Evolutionary conservation across 495 filamentous ascomycete genomes (phyloP), one percentile per base, ranked within the genome.

Genomic region (Aspergillus campestris): DNA sequence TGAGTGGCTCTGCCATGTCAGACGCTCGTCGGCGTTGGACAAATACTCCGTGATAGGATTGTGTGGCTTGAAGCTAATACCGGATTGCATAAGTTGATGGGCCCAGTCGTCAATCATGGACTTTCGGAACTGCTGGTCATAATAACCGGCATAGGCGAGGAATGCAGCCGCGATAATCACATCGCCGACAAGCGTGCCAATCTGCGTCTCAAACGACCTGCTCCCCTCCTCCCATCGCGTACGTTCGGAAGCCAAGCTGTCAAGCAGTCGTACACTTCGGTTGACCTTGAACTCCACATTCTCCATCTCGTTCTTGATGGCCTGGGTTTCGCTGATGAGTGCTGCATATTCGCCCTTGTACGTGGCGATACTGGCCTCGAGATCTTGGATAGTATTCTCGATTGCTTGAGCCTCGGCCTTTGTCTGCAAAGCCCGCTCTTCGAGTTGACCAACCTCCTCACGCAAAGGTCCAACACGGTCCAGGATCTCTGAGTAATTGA

Each of bases 101-200:
- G 92, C 71, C 92, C 92, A 99, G 58, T 97, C 92, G 52, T 97
- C 94, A 65, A 88, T 77, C 92, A 99, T 96, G 29, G 82, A 80
- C 66, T 95, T 96, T 34, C 92, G 83, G 79, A 94, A 95, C 53
- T 92, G 90, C 60, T 99, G 92, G 60, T 99, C 92, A 54, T 94
- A 99, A 44, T 95, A 84, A 67, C 92, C 92, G 60, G 86, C 86
- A 66, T 99, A 99, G n/a, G 92, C 92, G 44, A 99, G 72, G 75
- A 97, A 97, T 11, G 91, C 92, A 3, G 92, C 87, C 4, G 94
- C 92, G 31, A 97, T 82, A 51, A 99, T 70, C 31, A 95, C 89
- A 57, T 99, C 92, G 33, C 92, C 92, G 37, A 97, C 87, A 38
- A 99, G 82, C 2, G 92, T 99, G 66, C 84, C 82, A 59, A 99